Percentiles rank a stretch among this genome's conserved stretches.
These are phyloP conservation scores for Rhodocollybia butyracea DNA, from an alignment of 768 basidiomycete species.

Conservation along the genomic window DNA sequence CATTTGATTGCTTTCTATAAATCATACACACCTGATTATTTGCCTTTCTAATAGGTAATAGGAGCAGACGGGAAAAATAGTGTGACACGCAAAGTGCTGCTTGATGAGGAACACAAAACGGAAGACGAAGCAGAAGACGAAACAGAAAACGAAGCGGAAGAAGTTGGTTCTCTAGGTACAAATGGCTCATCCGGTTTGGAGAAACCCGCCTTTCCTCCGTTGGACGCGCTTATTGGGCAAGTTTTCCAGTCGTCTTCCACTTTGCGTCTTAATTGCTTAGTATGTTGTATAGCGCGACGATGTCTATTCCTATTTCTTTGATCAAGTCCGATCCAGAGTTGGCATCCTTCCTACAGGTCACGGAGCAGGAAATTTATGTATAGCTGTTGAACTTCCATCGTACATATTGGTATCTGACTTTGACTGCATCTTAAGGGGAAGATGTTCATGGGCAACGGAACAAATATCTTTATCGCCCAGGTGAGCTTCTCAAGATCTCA, in stretches of 20 bases:
- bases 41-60: slow-evolving; percentile 5
- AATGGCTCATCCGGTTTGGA: neutral
- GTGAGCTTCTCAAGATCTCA: slow-evolving; percentile 5
- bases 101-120: neutral
- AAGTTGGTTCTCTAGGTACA: neutral
- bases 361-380: too few relatives aligned
- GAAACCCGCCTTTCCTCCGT: neutral
- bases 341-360: neutral
- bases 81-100: slow-evolving; percentile 5
- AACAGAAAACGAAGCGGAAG: slow-evolving; percentile 6
- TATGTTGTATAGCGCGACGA: neutral
- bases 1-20: neutral
- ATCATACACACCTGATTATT: too few relatives aligned
- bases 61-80: slow-evolving; percentile 14
- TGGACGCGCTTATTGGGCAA: neutral
- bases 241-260: neutral
- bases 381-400: too few relatives aligned
- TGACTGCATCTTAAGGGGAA: neutral
- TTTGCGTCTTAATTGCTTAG: neutral
- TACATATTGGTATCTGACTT: too few relatives aligned
- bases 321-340: slow-evolving; percentile 7
- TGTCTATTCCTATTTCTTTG: neutral
- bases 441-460: slow-evolving; percentile 5
- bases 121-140: too few relatives aligned
- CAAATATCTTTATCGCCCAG: neutral